phyloP scores from a whole-genome alignment of 306 rosid species.

The Trifolium subterraneum region DNA sequence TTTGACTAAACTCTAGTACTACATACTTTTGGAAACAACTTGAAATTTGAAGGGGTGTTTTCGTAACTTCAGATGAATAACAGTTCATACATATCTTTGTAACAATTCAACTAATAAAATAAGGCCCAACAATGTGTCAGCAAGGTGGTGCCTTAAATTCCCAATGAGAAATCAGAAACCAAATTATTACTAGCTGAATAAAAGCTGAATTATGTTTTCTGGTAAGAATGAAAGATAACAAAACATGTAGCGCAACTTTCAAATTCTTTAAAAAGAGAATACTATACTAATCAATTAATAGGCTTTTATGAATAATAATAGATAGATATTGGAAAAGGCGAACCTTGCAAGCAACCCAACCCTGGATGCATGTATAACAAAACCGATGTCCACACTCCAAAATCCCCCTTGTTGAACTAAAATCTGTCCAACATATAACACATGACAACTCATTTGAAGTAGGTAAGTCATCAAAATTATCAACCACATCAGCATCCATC shows the following conservation, averaged over 20 bases:
- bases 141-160: conserved; percentile 25
- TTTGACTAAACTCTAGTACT: not conserved
- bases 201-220: conserved; percentile 1
- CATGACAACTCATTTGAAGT: conserved; percentile 71
- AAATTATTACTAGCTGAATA: conserved; percentile 9
- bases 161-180: conserved; percentile 36
- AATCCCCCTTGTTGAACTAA: conserved; percentile 75
- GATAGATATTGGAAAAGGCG: conserved; percentile 28
- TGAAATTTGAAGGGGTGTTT: conserved; percentile 16
- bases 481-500: conserved; percentile 38
- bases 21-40: conserved; percentile 4
- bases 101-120: conserved; percentile 9
- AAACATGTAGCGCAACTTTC: not conserved
- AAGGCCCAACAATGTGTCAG: conserved; percentile 20
- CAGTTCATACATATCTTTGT: not conserved
- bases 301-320: not conserved
- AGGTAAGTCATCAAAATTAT: conserved; percentile 43
- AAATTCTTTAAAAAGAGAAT: conserved; percentile 10
- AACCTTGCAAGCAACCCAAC: conserved; percentile 81
- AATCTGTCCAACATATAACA: conserved; percentile 85
- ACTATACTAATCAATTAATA: conserved; percentile 24
- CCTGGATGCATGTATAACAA: conserved; percentile 81
- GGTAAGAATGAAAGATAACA: not conserved
- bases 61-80: not conserved
- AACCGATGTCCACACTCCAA: conserved; percentile 89